A percentile compares a stretch with the other conserved stretches of the same genome.
phyloP scores from a whole-genome alignment of 2,329 filamentous ascomycete genomes.

The Fusarium compactum region DNA sequence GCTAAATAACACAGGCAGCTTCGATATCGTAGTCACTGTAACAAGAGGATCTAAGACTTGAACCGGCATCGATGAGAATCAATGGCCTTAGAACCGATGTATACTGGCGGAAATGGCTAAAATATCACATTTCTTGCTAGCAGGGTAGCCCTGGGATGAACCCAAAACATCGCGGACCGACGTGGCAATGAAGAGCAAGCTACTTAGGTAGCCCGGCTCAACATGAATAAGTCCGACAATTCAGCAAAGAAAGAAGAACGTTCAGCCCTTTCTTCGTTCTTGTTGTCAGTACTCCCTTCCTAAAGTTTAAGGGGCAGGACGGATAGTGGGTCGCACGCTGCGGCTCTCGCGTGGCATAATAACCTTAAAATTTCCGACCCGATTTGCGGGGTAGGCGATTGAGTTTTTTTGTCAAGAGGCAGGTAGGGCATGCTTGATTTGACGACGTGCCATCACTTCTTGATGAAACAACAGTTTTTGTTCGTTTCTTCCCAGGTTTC shows the following conservation, averaged over 20 bases:
- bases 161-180: too few species aligned
- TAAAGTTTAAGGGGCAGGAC: not conserved
- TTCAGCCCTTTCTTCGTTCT: not conserved
- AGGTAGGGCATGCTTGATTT: not conserved
- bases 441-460: not conserved
- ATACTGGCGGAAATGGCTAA: too few species aligned
- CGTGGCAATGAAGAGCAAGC: too few species aligned
- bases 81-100: too few species aligned
- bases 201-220: not conserved
- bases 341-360: slow-evolving; percentile 1
- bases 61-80: too few species aligned
- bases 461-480: not conserved
- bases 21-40: too few species aligned
- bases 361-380: slow-evolving; percentile 1
- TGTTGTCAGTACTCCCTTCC: not conserved
- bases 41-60: too few species aligned
- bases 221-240: not conserved
- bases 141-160: too few species aligned
- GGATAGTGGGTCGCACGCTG: not conserved
- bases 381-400: not conserved
- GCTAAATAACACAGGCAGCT: too few species aligned
- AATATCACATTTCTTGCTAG: too few species aligned
- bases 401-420: not conserved
- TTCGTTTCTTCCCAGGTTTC: not conserved
- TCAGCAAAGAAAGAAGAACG: not conserved